Percentiles rank a stretch among this genome's conserved stretches.
phyloP scores from a whole-genome alignment of 139 green algal species.

The Chlorella sp. region DNA sequence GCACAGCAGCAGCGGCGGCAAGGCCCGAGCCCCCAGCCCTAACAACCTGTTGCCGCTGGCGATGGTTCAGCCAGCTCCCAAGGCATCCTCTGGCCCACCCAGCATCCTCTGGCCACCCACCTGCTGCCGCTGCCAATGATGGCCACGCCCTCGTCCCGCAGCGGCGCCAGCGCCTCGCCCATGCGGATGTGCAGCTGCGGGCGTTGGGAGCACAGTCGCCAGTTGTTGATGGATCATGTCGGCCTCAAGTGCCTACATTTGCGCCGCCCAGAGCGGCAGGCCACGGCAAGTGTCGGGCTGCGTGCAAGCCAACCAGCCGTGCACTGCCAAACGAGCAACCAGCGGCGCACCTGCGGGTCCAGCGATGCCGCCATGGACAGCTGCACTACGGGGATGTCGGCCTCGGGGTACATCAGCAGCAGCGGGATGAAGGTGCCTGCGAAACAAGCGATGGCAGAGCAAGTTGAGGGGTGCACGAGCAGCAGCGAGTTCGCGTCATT shows the following conservation, averaged over 20 bases:
- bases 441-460: not conserved
- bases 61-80: too few species aligned
- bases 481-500: too few species aligned
- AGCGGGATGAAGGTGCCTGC: constrained; percentile 73
- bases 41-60: too few species aligned
- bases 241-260: too few species aligned
- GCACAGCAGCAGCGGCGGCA: too few species aligned
- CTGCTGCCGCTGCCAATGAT: constrained; percentile 63
- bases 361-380: constrained; percentile 58
- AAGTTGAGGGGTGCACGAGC: not conserved
- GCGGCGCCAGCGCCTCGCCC: constrained; percentile 70
- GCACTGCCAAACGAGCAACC: not conserved
- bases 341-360: constrained; percentile 42
- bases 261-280: too few species aligned
- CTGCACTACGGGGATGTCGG: constrained; percentile 70
- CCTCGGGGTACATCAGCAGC: constrained; percentile 68
- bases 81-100: too few species aligned
- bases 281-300: too few species aligned
- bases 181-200: constrained; percentile 62
- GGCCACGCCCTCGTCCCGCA: constrained; percentile 79
- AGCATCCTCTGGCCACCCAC: too few species aligned
- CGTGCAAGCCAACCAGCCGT: too few species aligned
- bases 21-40: too few species aligned
- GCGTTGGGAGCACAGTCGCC: not conserved
- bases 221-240: too few species aligned